These are phyloP conservation scores for Colletotrichum sp. DNA, from an alignment of 2,329 filamentous ascomycete genomes.

Conservation along the genomic window DNA sequence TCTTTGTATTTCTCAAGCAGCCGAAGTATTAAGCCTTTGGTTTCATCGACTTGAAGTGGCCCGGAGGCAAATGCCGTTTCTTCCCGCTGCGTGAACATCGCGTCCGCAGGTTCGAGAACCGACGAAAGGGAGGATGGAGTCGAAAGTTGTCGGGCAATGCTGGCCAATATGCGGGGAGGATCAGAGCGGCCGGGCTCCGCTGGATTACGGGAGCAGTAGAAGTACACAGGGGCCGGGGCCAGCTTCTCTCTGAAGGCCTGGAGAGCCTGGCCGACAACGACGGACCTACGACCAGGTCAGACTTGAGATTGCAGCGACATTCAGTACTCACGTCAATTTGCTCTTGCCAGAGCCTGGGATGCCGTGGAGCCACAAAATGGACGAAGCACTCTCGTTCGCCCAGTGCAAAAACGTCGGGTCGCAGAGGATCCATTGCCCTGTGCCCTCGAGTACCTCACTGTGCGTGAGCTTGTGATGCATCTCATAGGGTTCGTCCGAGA, in stretches of 20 bases:
- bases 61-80: neutral
- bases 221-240: conserved; percentile 5
- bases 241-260: neutral
- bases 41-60: neutral
- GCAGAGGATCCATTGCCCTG: too few species aligned
- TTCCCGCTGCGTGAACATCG: neutral
- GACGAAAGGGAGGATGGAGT: neutral
- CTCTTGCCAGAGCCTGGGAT: conserved; percentile 36
- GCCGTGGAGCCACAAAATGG: conserved; percentile 37
- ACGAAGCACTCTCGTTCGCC: conserved; percentile 18
- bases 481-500: too few species aligned
- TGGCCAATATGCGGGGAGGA: neutral
- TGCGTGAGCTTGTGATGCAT: too few species aligned
- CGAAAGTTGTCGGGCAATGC: conserved; percentile 3
- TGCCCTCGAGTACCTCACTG: too few species aligned
- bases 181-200: conserved; percentile 7
- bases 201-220: conserved; percentile 12
- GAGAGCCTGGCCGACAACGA: neutral
- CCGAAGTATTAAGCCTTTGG: neutral
- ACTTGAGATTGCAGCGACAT: too few species aligned
- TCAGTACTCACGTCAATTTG: conserved; percentile 19
- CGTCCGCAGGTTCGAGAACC: neutral
- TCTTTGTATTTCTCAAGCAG: neutral
- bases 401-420: too few species aligned
- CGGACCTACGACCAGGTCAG: neutral